phyloP scores from a whole-genome alignment of 257 asterid species.

The Marsdenia floribunda region DNA sequence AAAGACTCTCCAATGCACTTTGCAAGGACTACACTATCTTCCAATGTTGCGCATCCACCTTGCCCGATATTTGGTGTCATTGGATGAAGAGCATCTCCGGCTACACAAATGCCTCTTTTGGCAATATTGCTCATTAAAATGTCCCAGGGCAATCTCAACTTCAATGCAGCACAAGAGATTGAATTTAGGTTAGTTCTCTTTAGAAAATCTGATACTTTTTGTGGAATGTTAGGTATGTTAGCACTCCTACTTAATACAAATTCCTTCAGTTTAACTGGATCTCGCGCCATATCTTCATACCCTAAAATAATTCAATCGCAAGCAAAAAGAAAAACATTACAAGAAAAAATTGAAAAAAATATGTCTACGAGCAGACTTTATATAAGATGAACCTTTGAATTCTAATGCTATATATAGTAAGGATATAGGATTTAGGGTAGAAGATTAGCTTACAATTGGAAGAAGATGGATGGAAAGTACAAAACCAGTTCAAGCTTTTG shows the following conservation, averaged over 20 bases:
- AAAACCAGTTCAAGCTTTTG: constrained; percentile 65
- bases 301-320: not conserved
- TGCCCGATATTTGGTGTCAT: constrained; percentile 82
- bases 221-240: constrained; percentile 28
- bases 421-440: not conserved
- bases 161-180: constrained; percentile 46
- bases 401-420: too few relatives aligned
- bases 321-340: not conserved
- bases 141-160: constrained; percentile 59
- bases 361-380: too few relatives aligned
- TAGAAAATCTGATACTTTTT: constrained; percentile 29
- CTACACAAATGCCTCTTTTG: constrained; percentile 48
- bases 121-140: constrained; percentile 40
- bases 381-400: too few relatives aligned
- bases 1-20: constrained; percentile 47
- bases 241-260: constrained; percentile 41
- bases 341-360: too few relatives aligned
- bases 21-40: constrained; percentile 58
- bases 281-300: constrained; percentile 5
- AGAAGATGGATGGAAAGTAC: constrained; percentile 45
- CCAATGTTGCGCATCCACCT: constrained; percentile 74
- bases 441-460: constrained; percentile 41
- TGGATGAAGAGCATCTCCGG: constrained; percentile 79
- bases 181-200: constrained; percentile 39
- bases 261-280: constrained; percentile 56